Evolutionary conservation across 495 filamentous ascomycete genomes (phyloP).

Genomic region (Podospora australis): DNA sequence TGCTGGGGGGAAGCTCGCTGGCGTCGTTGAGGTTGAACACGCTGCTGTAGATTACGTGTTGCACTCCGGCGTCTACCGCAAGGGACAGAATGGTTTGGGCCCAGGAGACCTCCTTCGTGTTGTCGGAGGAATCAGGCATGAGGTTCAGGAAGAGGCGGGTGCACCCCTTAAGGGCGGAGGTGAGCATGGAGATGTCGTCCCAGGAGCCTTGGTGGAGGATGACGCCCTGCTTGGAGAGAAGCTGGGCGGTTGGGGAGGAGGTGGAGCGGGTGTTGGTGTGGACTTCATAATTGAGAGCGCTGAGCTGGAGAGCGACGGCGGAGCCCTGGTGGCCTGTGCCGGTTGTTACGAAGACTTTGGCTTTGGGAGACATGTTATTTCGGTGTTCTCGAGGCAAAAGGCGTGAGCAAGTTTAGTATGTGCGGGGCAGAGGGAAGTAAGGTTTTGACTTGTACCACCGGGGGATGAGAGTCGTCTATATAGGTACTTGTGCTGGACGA

Average conservation of each 20-base stretch:
- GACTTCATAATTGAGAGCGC: conserved; percentile 29
- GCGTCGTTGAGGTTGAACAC: too few species aligned
- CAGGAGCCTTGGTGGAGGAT: conserved; percentile 35
- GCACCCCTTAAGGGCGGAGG: conserved; percentile 33
- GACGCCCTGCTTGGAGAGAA: conserved; percentile 34
- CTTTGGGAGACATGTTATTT: background rate
- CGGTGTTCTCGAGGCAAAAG: background rate
- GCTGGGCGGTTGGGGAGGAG: conserved; percentile 26
- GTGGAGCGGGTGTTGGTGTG: conserved; percentile 38
- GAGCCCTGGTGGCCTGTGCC: conserved; percentile 48
- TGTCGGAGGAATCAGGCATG: conserved; percentile 25
- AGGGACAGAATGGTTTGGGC: conserved; percentile 25
- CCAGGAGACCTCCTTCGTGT: conserved; percentile 27
- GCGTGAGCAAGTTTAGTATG: background rate
- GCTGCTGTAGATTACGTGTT: too few species aligned
- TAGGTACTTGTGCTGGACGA: background rate
- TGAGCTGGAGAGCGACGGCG: conserved; percentile 35
- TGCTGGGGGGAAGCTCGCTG: too few species aligned
- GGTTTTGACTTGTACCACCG: background rate
- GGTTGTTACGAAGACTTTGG: conserved; percentile 35
- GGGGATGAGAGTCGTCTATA: background rate
- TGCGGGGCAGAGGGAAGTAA: background rate
- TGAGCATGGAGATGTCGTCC: conserved; percentile 33
- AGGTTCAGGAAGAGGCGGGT: conserved; percentile 44
- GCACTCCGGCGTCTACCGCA: background rate